Evolutionary conservation across 73 alveolate genomes (phyloP).

Genomic region (Symbiodinium natans): DNA sequence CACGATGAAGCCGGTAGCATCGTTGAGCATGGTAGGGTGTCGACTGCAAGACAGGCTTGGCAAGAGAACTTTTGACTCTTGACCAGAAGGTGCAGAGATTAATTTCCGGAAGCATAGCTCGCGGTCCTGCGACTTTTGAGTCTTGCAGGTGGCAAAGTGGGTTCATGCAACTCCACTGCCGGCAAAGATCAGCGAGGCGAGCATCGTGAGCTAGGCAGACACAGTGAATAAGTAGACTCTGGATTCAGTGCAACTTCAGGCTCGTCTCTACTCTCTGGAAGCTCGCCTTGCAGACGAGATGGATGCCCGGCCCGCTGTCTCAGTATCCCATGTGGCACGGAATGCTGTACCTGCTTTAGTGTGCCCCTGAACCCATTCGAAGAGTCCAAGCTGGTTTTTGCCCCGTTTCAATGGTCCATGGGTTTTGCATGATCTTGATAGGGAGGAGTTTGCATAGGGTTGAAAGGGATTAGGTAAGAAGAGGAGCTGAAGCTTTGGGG

Average conservation of each 20-base stretch:
- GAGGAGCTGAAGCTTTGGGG: neutral
- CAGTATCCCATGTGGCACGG: neutral
- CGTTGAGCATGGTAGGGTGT: no score
- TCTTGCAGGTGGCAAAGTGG: constrained; percentile 71
- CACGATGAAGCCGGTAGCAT: neutral
- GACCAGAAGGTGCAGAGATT: constrained; percentile 50
- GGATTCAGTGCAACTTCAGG: neutral
- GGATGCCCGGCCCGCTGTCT: constrained; percentile 40
- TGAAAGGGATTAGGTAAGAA: neutral
- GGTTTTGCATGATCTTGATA: no score
- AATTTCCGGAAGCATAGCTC: neutral
- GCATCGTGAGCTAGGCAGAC: neutral
- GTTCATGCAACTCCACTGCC: constrained; percentile 76
- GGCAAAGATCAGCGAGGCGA: constrained; percentile 65
- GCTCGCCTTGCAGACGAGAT: constrained; percentile 61
- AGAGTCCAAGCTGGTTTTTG: no score
- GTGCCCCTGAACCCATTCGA: no score
- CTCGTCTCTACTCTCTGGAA: constrained; percentile 51
- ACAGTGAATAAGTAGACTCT: neutral
- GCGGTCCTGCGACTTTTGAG: neutral
- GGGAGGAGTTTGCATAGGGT: no score
- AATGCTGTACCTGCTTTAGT: neutral
- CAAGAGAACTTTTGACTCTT: constrained; percentile 45
- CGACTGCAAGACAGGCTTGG: constrained; percentile 29
- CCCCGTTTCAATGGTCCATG: no score